These are phyloP conservation scores for Globisporangium iwayamae DNA, from an alignment of 352 stramenopile genomes.

Conservation along the genomic window DNA sequence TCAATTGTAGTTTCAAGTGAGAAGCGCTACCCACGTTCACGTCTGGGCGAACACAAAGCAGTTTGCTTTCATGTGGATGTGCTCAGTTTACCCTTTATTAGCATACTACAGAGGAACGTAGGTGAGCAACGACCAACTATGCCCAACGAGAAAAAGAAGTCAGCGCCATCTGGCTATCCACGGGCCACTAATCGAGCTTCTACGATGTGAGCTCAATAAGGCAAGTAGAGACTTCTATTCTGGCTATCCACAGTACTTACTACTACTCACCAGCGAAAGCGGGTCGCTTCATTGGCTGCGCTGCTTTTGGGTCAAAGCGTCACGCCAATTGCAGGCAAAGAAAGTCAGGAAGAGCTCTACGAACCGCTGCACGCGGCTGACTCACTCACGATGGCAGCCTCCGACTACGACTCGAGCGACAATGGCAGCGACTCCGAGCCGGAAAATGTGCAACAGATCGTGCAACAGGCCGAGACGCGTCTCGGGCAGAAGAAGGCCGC, in stretches of 20 bases:
- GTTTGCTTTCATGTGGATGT: too few relatives aligned
- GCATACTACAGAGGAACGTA: too few relatives aligned
- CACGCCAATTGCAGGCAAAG: constrained; percentile 5
- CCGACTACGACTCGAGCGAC: constrained; percentile 41
- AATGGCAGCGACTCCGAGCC: constrained; percentile 51
- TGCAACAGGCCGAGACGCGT: constrained; percentile 57
- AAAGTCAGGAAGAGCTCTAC: not conserved
- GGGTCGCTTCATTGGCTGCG: constrained; percentile 15
- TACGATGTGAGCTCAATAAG: not conserved
- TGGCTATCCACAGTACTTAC: not conserved
- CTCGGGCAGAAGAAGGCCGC: constrained; percentile 36
- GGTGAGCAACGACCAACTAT: too few relatives aligned
- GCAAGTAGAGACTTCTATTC: not conserved
- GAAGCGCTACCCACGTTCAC: too few relatives aligned
- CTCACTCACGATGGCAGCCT: constrained; percentile 19
- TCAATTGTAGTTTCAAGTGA: too few relatives aligned
- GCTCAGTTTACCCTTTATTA: too few relatives aligned
- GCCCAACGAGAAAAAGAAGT: too few relatives aligned
- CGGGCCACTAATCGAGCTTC: not conserved
- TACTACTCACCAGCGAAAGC: not conserved
- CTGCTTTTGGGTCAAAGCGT: constrained; percentile 15
- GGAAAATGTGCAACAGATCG: constrained; percentile 53
- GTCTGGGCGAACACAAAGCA: too few relatives aligned
- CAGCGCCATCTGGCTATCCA: too few relatives aligned
- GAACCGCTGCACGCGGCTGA: not conserved